phyloP scores from a whole-genome alignment of 2,329 filamentous ascomycete genomes.

The Neofusicoccum kwambonambiense region DNA sequence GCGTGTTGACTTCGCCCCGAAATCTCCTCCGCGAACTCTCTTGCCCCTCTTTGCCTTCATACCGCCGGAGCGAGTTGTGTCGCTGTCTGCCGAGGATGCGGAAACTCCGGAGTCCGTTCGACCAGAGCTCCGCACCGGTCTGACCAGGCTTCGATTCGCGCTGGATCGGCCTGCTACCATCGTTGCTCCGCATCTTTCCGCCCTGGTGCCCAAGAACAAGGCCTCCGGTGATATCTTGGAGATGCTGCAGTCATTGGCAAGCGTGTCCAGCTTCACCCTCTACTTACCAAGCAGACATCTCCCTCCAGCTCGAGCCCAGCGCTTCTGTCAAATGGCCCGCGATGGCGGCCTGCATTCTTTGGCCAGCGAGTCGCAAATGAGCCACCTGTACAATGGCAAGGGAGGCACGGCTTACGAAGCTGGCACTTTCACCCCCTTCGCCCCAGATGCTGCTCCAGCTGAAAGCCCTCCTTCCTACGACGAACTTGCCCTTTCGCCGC shows the following conservation, averaged over 20 bases:
- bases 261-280: background rate
- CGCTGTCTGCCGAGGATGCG: background rate
- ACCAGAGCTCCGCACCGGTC: background rate
- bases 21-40: background rate
- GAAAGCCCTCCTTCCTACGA: conserved; percentile 9
- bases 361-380: background rate
- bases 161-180: background rate
- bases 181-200: background rate
- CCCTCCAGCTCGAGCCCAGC: background rate
- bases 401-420: background rate
- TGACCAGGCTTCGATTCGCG: background rate
- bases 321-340: background rate
- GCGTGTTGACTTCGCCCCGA: background rate
- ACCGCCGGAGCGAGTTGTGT: background rate
- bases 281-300: background rate
- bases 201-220: background rate
- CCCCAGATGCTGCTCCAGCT: background rate
- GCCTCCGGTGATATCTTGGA: background rate
- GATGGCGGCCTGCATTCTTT: background rate
- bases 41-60: background rate
- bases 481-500: background rate
- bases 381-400: background rate
- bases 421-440: background rate
- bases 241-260: background rate
- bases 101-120: background rate